These are phyloP conservation scores for Exserohilum rostratum DNA, from an alignment of 2,329 filamentous ascomycete species.

Conservation along the genomic window DNA sequence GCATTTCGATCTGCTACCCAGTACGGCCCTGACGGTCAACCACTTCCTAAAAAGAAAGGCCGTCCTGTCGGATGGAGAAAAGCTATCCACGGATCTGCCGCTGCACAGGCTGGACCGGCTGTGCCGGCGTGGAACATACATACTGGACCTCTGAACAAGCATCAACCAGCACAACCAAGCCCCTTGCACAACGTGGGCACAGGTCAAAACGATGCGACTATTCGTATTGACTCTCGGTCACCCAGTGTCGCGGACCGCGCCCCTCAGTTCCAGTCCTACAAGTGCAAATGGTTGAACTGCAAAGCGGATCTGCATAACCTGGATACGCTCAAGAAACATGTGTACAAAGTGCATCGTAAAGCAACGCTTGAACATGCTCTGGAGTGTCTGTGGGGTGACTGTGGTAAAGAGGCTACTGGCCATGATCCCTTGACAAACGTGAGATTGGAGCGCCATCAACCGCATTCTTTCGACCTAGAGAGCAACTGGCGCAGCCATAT, in stretches of 20 bases:
- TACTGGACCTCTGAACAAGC: conserved; percentile 13
- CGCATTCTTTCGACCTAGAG: conserved; percentile 46
- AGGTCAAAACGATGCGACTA: conserved; percentile 21
- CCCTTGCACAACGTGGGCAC: conserved; percentile 30
- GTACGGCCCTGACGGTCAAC: conserved; percentile 42
- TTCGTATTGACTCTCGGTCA: conserved; percentile 39
- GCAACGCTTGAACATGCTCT: conserved; percentile 43
- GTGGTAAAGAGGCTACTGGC: conserved; percentile 38
- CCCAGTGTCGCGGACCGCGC: conserved; percentile 36
- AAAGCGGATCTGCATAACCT: conserved; percentile 66
- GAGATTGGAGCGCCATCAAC: conserved; percentile 25
- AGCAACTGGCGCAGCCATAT: conserved; percentile 59
- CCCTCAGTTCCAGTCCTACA: conserved; percentile 55
- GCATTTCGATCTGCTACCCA: conserved; percentile 47
- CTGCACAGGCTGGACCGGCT: conserved; percentile 31
- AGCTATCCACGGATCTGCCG: conserved; percentile 50
- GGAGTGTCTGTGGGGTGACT: conserved; percentile 56
- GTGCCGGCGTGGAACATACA: conserved; percentile 26
- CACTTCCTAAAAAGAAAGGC: conserved; percentile 53
- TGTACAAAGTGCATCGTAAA: conserved; percentile 61
- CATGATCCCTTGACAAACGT: conserved; percentile 32
- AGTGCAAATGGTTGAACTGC: conserved; percentile 65
- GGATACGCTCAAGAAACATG: conserved; percentile 63
- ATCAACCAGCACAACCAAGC: conserved; percentile 32
- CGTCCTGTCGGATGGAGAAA: conserved; percentile 59